phyloP scores from a whole-genome alignment of 108 stramenopile species.

The Cyclotella choctawhatcheeana region DNA sequence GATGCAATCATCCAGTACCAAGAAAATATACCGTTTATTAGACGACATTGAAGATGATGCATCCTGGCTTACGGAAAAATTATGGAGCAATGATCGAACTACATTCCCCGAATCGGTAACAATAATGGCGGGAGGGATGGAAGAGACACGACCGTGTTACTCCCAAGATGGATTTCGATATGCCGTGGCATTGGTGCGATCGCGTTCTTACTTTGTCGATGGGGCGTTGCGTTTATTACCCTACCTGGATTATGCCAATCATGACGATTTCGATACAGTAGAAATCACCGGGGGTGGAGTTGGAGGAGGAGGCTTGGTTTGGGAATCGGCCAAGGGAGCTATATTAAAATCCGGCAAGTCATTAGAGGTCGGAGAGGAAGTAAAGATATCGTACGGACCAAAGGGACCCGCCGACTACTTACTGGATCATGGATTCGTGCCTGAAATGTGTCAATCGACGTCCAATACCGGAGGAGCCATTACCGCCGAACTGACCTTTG shows the following conservation, averaged over 20 bases:
- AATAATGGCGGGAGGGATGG: conserved; percentile 15
- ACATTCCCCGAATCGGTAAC: conserved; percentile 65
- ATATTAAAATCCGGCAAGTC: conserved; percentile 49
- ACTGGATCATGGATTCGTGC: conserved; percentile 90
- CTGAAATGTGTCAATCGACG: conserved; percentile 44
- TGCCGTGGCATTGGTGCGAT: conserved; percentile 80
- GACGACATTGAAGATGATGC: conserved; percentile 90
- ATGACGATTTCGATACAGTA: conserved; percentile 61
- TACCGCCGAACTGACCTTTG: conserved; percentile 78
- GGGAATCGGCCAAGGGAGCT: conserved; percentile 75
- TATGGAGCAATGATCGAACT: conserved; percentile 62
- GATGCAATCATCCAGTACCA: conserved; percentile 75
- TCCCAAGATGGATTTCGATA: conserved; percentile 72
- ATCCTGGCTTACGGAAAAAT: conserved; percentile 66
- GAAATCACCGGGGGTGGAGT: conserved; percentile 69
- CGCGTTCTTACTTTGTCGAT: conserved; percentile 88
- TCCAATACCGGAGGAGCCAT: conserved; percentile 34
- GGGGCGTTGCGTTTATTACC: conserved; percentile 82
- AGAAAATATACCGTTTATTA: conserved; percentile 77
- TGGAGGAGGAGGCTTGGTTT: conserved; percentile 47
- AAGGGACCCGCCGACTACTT: conserved; percentile 92
- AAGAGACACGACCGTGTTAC: conserved; percentile 68
- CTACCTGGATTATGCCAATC: conserved; percentile 86
- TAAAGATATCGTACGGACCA: conserved; percentile 86
- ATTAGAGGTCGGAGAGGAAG: conserved; percentile 68